Percentiles rank a stretch among this genome's conserved stretches.
Evolutionary conservation across 345 rosid species (phyloP).

Genomic region (Hibiscus mutabilis): DNA sequence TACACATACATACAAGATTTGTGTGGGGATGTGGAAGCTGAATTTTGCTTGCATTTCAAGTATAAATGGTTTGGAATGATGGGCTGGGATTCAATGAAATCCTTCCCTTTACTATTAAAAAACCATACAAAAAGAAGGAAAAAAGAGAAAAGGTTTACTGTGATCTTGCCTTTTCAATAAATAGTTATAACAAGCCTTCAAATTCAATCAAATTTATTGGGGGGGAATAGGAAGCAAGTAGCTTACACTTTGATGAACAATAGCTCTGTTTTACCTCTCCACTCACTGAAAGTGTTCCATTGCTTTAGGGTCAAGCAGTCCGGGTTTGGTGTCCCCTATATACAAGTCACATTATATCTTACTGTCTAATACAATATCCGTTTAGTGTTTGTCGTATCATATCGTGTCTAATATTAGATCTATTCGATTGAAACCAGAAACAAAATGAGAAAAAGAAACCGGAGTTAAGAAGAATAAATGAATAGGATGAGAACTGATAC

Average conservation of each 20-base stretch:
- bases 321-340: neutral
- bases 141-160: neutral
- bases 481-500: constrained; percentile 14
- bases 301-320: neutral
- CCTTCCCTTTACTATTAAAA: neutral
- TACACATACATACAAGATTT: neutral
- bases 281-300: neutral
- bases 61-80: neutral
- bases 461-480: constrained; percentile 18
- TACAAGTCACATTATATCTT: neutral
- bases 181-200: neutral
- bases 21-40: neutral
- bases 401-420: neutral
- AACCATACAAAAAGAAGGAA: neutral
- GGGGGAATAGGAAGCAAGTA: neutral
- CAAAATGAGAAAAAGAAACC: neutral
- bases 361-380: too few species aligned
- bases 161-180: neutral
- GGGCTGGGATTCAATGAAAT: neutral
- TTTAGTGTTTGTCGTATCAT: neutral
- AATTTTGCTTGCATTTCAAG: neutral
- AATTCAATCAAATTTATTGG: neutral
- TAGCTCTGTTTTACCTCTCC: neutral
- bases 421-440: neutral
- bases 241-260: neutral